Evolutionary conservation across 805 yeast species (phyloP).

Genomic region (Blastobotrys parvus): DNA sequence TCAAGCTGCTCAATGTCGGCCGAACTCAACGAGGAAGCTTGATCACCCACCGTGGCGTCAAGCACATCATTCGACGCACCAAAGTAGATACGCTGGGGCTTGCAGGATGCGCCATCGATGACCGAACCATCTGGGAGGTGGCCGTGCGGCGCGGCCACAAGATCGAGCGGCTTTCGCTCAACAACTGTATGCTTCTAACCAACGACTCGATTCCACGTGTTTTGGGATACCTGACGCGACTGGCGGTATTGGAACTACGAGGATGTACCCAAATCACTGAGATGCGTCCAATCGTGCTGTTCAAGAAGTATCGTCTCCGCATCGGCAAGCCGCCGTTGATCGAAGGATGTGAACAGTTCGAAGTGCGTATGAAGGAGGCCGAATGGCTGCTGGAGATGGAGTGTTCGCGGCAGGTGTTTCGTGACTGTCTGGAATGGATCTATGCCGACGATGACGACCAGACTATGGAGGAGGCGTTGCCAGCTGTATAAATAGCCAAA

Average conservation of each 20-base stretch:
- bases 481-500: too few species aligned
- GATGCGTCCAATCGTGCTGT: conserved; percentile 57
- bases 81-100: conserved; percentile 64
- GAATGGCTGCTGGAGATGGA: conserved; percentile 51
- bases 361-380: conserved; percentile 48
- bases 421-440: conserved; percentile 50
- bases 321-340: conserved; percentile 46
- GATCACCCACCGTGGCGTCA: conserved; percentile 63
- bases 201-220: conserved; percentile 50
- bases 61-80: conserved; percentile 49
- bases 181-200: conserved; percentile 57
- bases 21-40: conserved; percentile 60
- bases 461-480: conserved; percentile 1
- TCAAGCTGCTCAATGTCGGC: conserved; percentile 66
- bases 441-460: conserved; percentile 19
- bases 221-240: conserved; percentile 43
- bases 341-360: conserved; percentile 71
- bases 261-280: conserved; percentile 49
- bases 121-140: conserved; percentile 72
- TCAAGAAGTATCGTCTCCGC: conserved; percentile 37
- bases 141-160: conserved; percentile 44
- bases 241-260: conserved; percentile 72
- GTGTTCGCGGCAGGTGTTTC: conserved; percentile 47
- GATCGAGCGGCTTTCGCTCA: conserved; percentile 62
- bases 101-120: conserved; percentile 81